A percentile compares a stretch with the other conserved stretches of the same genome.
Evolutionary conservation across 2,329 filamentous ascomycete species (phyloP).

Genomic region (Colletotrichum lupini): DNA sequence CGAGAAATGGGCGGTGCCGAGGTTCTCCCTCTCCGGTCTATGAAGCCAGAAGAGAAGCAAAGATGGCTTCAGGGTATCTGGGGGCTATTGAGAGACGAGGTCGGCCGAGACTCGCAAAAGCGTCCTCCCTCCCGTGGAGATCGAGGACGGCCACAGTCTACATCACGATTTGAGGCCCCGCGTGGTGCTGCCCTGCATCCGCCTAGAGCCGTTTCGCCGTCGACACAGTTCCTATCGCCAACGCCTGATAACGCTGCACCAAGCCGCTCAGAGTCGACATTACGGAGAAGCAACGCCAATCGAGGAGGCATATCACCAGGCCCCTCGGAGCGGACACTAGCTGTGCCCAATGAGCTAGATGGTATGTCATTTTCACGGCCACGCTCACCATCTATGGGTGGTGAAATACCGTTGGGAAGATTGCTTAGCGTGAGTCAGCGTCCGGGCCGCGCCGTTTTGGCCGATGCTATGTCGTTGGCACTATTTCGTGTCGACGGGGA

Average conservation of each 20-base stretch:
- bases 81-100: conserved; percentile 41
- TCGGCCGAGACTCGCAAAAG: neutral
- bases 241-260: neutral
- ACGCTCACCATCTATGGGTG: conserved; percentile 24
- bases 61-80: conserved; percentile 46
- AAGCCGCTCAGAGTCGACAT: conserved; percentile 3
- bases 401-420: conserved; percentile 28
- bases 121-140: neutral
- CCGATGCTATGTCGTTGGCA: conserved; percentile 37
- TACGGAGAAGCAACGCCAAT: conserved; percentile 19
- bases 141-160: conserved; percentile 12
- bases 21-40: conserved; percentile 47
- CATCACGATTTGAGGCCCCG: conserved; percentile 38
- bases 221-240: conserved; percentile 3
- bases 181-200: neutral
- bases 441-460: conserved; percentile 32
- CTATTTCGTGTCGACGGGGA: conserved; percentile 35
- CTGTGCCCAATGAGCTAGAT: neutral
- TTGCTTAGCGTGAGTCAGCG: conserved; percentile 34
- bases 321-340: neutral
- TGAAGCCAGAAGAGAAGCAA: conserved; percentile 49
- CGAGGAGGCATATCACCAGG: conserved; percentile 1
- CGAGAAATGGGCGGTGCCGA: conserved; percentile 48
- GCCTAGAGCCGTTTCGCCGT: neutral
- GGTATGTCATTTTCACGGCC: neutral